These are phyloP conservation scores for Xylariaceae sp. DNA, from an alignment of 2,329 filamentous ascomycete species.

Conservation along the genomic window DNA sequence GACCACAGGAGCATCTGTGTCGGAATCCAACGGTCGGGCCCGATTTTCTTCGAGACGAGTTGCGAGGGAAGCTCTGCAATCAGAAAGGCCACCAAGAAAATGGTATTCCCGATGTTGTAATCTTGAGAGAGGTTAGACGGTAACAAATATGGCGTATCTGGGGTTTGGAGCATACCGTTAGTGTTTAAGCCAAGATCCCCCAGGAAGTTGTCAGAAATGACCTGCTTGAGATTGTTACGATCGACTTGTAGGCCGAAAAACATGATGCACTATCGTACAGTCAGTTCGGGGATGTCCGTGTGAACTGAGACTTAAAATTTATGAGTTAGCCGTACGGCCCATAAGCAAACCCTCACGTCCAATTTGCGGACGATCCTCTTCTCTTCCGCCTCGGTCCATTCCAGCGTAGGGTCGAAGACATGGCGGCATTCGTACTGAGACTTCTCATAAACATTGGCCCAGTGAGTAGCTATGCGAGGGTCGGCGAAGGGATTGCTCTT, in stretches of 20 bases:
- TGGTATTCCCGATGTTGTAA: slow-evolving; percentile 52
- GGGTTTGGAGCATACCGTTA: slow-evolving; percentile 39
- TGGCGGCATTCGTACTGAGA: slow-evolving; percentile 50
- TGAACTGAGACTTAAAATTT: neutral
- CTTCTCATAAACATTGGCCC: slow-evolving; percentile 35
- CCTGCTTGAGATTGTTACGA: slow-evolving; percentile 55
- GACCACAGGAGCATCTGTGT: slow-evolving; percentile 34
- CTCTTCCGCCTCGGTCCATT: slow-evolving; percentile 53
- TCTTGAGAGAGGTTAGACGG: slow-evolving; percentile 29
- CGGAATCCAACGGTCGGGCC: slow-evolving; percentile 34
- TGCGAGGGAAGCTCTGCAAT: slow-evolving; percentile 59
- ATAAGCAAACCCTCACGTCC: slow-evolving; percentile 39
- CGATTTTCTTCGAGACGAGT: slow-evolving; percentile 51
- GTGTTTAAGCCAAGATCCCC: slow-evolving; percentile 45
- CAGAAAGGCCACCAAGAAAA: slow-evolving; percentile 52
- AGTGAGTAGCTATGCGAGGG: slow-evolving; percentile 28
- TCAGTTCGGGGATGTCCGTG: neutral
- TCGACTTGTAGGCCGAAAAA: slow-evolving; percentile 61
- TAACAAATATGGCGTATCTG: neutral
- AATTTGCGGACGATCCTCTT: slow-evolving; percentile 47
- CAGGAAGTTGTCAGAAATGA: slow-evolving; percentile 58
- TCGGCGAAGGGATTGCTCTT: slow-evolving; percentile 19
- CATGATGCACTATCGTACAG: slow-evolving; percentile 44
- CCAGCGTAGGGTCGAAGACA: slow-evolving; percentile 49
- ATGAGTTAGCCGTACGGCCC: slow-evolving; percentile 33